phyloP scores from a whole-genome alignment of 768 basidiomycete species.

The Boletellus emodensis region DNA sequence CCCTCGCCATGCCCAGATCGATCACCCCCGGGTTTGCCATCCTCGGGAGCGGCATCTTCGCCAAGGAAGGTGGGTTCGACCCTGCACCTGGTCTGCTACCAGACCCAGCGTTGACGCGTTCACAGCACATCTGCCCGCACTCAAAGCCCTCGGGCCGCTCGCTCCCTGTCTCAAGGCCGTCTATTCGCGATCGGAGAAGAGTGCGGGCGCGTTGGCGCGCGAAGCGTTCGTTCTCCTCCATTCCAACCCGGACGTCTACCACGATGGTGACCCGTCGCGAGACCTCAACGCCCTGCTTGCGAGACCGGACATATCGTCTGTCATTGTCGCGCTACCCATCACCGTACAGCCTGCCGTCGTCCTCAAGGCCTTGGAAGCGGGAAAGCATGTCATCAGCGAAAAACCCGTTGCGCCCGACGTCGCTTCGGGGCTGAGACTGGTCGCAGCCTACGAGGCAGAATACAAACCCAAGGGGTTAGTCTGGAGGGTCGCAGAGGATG shows the following conservation, averaged over 20 bases:
- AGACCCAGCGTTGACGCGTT: slow-evolving; percentile 12
- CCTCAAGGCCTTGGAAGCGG: slow-evolving; percentile 58
- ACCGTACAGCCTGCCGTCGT: slow-evolving; percentile 67
- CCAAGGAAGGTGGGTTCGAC: slow-evolving; percentile 60
- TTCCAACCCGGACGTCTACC: slow-evolving; percentile 47
- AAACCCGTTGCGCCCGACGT: slow-evolving; percentile 81
- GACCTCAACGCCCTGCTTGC: slow-evolving; percentile 63
- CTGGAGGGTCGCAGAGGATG: slow-evolving; percentile 83
- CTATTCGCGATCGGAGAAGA: slow-evolving; percentile 74
- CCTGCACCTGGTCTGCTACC: background rate
- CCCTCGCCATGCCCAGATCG: slow-evolving; percentile 31
- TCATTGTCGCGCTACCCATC: slow-evolving; percentile 78
- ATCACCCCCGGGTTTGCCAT: slow-evolving; percentile 60
- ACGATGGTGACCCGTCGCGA: slow-evolving; percentile 44
- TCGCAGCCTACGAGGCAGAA: slow-evolving; percentile 58
- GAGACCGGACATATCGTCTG: slow-evolving; percentile 64
- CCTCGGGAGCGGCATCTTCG: slow-evolving; percentile 78
- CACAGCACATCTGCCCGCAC: slow-evolving; percentile 75
- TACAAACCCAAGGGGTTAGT: slow-evolving; percentile 67
- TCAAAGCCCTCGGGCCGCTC: slow-evolving; percentile 47
- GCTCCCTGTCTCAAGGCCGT: slow-evolving; percentile 58
- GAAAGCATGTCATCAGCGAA: slow-evolving; percentile 88
- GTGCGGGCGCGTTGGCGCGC: slow-evolving; percentile 49
- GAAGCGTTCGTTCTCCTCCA: slow-evolving; percentile 41
- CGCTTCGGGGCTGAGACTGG: slow-evolving; percentile 55